A percentile compares a stretch with the other conserved stretches of the same genome.
These are phyloP conservation scores for Venturia oleaginea DNA, from an alignment of 2,329 filamentous ascomycete species.

Conservation along the genomic window DNA sequence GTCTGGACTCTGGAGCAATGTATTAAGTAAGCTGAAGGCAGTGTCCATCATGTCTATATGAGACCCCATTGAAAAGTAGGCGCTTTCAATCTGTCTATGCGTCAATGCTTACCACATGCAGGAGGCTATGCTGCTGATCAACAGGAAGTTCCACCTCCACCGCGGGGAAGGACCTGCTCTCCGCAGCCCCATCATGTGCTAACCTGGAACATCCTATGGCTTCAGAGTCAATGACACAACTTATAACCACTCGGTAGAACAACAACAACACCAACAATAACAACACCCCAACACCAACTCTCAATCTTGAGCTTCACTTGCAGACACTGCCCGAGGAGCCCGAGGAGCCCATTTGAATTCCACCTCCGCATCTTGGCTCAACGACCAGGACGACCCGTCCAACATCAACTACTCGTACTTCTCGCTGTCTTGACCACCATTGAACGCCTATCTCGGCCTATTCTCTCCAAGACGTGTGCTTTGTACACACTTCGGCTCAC, in stretches of 20 bases:
- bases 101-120: neutral
- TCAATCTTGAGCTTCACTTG: neutral
- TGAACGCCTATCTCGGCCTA: too few species aligned
- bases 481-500: neutral
- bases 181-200: too few species aligned
- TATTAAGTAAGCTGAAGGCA: too few species aligned
- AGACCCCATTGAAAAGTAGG: neutral
- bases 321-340: too few species aligned
- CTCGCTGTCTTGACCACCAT: too few species aligned
- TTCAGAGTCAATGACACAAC: neutral
- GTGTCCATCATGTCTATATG: neutral
- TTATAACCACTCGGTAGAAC: too few species aligned
- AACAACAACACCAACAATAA: neutral
- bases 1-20: too few species aligned
- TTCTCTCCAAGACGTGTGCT: too few species aligned
- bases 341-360: neutral
- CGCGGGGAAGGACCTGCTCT: too few species aligned
- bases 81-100: neutral
- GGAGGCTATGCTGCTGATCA: too few species aligned
- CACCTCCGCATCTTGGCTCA: neutral
- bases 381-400: neutral
- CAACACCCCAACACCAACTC: neutral
- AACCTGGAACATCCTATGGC: neutral
- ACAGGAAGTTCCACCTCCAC: too few species aligned
- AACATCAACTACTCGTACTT: too few species aligned